These are phyloP conservation scores for Alternaria sp. DNA, from an alignment of 2,329 filamentous ascomycete genomes.

Conservation along the genomic window DNA sequence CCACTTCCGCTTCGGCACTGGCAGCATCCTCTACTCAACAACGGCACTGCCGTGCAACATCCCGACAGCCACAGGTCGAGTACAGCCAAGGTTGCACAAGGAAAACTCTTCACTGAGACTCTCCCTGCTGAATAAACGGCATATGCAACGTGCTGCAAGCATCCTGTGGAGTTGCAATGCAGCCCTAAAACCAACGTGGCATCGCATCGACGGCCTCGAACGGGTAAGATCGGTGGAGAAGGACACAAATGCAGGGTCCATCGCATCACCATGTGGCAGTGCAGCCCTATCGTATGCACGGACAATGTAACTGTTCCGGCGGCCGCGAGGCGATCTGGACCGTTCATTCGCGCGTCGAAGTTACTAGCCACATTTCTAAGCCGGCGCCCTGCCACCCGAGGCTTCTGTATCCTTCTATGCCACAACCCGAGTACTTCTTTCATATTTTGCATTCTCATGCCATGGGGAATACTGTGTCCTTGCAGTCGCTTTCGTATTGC, in stretches of 20 bases:
- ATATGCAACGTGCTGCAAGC: constrained; percentile 16
- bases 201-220: constrained; percentile 17
- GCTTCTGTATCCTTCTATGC: background rate
- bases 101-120: constrained; percentile 20
- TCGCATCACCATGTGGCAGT: constrained; percentile 18
- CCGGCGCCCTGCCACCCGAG: constrained; percentile 9
- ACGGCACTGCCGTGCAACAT: constrained; percentile 3
- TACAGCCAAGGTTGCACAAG: constrained; percentile 4
- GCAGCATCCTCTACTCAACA: background rate
- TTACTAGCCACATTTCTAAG: constrained; percentile 32
- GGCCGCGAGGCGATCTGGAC: constrained; percentile 21
- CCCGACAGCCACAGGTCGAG: background rate
- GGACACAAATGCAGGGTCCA: constrained; percentile 18
- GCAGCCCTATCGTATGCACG: constrained; percentile 28
- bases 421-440: background rate
- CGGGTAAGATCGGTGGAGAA: constrained; percentile 9
- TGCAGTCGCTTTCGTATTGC: background rate
- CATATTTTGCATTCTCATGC: background rate
- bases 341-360: constrained; percentile 13
- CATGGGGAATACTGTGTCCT: background rate
- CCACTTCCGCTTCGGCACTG: constrained; percentile 4
- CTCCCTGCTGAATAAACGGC: constrained; percentile 6
- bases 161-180: constrained; percentile 5
- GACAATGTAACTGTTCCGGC: constrained; percentile 18
- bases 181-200: constrained; percentile 16